Conservation (phyloP, 768 basidiomycete genomes). For the Trichaptum fuscoviolaceum region DNA sequence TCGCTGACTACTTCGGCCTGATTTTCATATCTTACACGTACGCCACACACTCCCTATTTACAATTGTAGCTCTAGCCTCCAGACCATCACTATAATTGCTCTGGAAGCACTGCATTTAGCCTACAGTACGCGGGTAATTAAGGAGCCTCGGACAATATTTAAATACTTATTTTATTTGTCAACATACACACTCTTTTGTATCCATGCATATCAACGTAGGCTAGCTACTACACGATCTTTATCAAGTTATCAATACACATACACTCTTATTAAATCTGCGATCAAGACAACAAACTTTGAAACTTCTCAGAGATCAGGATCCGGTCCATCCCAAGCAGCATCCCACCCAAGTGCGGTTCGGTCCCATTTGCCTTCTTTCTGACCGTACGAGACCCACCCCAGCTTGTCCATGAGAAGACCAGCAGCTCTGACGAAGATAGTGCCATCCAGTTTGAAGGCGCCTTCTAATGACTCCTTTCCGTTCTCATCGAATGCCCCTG, state of each 20-base stretch:
- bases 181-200: neutral
- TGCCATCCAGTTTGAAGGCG: constrained; percentile 43
- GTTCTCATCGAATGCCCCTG: constrained; percentile 39
- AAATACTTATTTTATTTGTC: neutral
- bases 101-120: neutral
- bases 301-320: constrained; percentile 11
- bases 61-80: neutral
- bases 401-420: constrained; percentile 50
- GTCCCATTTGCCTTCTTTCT: constrained; percentile 48
- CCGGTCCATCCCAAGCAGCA: constrained; percentile 44
- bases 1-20: neutral
- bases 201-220: neutral
- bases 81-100: neutral
- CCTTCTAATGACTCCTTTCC: constrained; percentile 41
- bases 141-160: neutral
- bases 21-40: neutral
- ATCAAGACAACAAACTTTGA: constrained; percentile 6
- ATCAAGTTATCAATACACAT: neutral
- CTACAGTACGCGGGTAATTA: neutral
- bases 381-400: constrained; percentile 52
- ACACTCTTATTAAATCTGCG: neutral
- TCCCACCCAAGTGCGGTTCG: constrained; percentile 56
- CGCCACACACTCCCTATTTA: neutral
- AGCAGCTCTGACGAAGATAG: constrained; percentile 51
- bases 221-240: neutral